Percentiles rank a stretch among this genome's conserved stretches.
Evolutionary conservation across 768 basidiomycete species (phyloP).

Genomic region (Boletus rubroflammeus): DNA sequence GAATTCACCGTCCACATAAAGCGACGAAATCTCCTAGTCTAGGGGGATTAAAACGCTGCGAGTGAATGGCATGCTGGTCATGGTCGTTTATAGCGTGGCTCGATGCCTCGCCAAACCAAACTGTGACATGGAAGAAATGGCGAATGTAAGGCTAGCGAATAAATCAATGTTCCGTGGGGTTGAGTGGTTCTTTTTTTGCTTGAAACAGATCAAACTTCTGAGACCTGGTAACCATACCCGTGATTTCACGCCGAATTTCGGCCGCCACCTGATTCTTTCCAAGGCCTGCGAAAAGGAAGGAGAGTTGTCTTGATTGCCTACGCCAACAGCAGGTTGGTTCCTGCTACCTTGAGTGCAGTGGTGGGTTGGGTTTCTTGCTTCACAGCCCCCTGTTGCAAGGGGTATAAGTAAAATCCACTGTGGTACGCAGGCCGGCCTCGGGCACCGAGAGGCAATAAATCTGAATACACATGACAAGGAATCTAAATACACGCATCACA

Average conservation of each 20-base stretch:
- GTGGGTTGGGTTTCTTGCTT: background rate
- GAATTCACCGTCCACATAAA: background rate
- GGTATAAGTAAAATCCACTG: background rate
- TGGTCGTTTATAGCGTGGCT: constrained; percentile 3
- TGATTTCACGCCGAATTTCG: background rate
- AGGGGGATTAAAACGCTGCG: background rate
- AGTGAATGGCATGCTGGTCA: background rate
- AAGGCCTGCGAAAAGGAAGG: background rate
- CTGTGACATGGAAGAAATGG: background rate
- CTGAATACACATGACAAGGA: background rate
- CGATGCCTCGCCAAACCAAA: background rate
- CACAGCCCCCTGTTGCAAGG: background rate
- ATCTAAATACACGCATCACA: background rate
- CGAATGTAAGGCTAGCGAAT: too few relatives aligned
- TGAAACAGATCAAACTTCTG: background rate
- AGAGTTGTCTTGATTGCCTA: background rate
- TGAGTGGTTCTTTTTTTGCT: background rate
- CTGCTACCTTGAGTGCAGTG: background rate
- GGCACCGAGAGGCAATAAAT: background rate
- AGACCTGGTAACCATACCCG: background rate
- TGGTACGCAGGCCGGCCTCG: background rate
- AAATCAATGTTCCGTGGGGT: too few relatives aligned
- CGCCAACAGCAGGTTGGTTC: background rate
- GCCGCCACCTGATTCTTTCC: background rate
- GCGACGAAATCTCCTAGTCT: background rate